A percentile compares a stretch with the other conserved stretches of the same genome.
Conservation (phyloP, 371 early-diverging fungal species). For the Nematocida minor region DNA sequence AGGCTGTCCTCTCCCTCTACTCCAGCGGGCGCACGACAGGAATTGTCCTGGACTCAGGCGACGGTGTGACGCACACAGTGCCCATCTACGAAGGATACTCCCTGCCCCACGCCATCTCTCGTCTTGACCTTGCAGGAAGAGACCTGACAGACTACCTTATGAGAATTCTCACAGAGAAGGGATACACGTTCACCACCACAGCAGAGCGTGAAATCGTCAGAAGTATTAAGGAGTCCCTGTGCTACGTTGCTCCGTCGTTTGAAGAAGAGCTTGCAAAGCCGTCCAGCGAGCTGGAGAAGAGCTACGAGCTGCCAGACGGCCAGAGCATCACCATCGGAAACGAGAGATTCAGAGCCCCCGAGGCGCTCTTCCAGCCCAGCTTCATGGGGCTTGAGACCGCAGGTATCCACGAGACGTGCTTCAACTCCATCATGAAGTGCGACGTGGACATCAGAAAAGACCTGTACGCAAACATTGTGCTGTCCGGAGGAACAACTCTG, state of each 20-base stretch:
- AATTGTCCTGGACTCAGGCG: conserved; percentile 99
- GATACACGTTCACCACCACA: conserved; percentile 92
- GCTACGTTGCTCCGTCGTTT: conserved; percentile 94
- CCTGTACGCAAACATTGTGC: conserved; percentile 84
- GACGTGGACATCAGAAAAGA: conserved; percentile 94
- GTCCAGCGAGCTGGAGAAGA: conserved; percentile 70
- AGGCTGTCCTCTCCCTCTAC: conserved; percentile 89
- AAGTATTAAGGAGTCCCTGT: conserved; percentile 98
- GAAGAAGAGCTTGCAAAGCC: conserved; percentile 94
- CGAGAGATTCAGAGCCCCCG: conserved; percentile 95
- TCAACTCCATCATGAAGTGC: conserved; percentile 89
- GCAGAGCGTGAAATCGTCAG: conserved; percentile 99
- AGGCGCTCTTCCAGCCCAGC: conserved; percentile 95
- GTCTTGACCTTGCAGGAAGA: conserved; percentile 87
- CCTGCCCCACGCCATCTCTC: conserved; percentile 89
- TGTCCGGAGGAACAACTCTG: conserved; percentile 75
- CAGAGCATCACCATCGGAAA: conserved; percentile 91
- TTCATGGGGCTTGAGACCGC: conserved; percentile 78
- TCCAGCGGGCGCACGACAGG: conserved; percentile 99
- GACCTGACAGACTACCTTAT: conserved; percentile 92
- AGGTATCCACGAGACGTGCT: conserved; percentile 86
- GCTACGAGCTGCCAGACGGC: conserved; percentile 97
- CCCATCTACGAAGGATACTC: conserved; percentile 99
- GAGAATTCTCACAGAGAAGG: conserved; percentile 93
- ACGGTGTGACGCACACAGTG: conserved; percentile 98